These are phyloP conservation scores for Amborella trichopoda DNA, from an alignment of 164 flowering plant species.

Conservation along the genomic window DNA sequence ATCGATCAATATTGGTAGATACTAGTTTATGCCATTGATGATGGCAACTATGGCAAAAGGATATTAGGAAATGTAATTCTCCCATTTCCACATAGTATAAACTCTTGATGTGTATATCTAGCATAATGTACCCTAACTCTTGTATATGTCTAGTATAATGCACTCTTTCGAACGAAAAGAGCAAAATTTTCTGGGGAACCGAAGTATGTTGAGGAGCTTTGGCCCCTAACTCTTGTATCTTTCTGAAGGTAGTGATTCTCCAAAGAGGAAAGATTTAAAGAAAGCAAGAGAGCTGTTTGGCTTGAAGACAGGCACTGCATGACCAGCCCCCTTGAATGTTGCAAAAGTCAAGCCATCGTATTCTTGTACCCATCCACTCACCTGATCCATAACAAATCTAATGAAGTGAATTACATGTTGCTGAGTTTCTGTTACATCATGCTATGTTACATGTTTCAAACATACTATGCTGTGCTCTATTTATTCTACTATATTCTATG, in stretches of 20 bases:
- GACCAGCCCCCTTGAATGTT: slow-evolving; percentile 97
- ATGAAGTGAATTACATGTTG: not conserved
- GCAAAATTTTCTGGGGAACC: too few relatives aligned
- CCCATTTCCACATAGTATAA: too few relatives aligned
- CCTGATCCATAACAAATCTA: slow-evolving; percentile 32
- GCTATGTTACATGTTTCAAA: not conserved
- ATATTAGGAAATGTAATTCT: too few relatives aligned
- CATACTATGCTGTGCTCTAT: not conserved
- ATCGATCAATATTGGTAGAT: too few relatives aligned
- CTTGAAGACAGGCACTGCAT: slow-evolving; percentile 86
- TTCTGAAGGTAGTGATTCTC: slow-evolving; percentile 28
- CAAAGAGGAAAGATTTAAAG: slow-evolving; percentile 59
- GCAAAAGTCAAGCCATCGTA: slow-evolving; percentile 82
- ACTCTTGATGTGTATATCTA: too few relatives aligned
- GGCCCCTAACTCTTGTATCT: too few relatives aligned
- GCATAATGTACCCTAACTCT: too few relatives aligned
- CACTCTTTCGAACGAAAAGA: too few relatives aligned
- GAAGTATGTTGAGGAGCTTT: too few relatives aligned
- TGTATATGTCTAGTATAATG: too few relatives aligned
- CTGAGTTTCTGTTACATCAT: not conserved
- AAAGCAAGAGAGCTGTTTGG: slow-evolving; percentile 74
- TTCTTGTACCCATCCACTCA: slow-evolving; percentile 83
- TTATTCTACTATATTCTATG: not conserved
- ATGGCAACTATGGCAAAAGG: too few relatives aligned
- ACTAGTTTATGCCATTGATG: too few relatives aligned